Evolutionary conservation across 768 basidiomycete genomes (phyloP).

Genomic region (Tylopilus intermedius): DNA sequence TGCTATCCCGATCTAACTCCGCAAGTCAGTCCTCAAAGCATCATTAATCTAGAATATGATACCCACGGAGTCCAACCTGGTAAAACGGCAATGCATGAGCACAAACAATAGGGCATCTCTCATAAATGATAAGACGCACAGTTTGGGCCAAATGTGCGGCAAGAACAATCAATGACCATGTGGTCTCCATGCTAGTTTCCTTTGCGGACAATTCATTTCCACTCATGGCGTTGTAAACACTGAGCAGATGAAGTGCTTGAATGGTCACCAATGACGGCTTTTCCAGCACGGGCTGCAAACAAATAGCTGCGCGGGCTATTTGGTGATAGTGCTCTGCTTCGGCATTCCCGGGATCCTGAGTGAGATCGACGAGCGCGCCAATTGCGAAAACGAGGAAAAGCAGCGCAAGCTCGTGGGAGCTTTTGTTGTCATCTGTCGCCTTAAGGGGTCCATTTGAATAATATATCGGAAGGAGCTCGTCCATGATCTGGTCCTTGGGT

Average conservation of each 20-base stretch:
- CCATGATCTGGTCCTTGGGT: slow-evolving; percentile 40
- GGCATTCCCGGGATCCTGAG: slow-evolving; percentile 24
- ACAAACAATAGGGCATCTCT: not conserved
- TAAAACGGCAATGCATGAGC: slow-evolving; percentile 14
- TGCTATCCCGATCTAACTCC: slow-evolving; percentile 54
- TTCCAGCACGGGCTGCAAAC: slow-evolving; percentile 63
- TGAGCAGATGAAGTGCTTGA: slow-evolving; percentile 62
- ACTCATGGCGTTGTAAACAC: slow-evolving; percentile 67
- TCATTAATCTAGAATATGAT: slow-evolving; percentile 5
- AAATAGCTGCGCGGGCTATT: slow-evolving; percentile 59
- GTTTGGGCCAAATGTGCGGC: slow-evolving; percentile 63
- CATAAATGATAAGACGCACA: slow-evolving; percentile 35
- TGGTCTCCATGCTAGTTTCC: slow-evolving; percentile 69
- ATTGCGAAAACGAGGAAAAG: slow-evolving; percentile 50
- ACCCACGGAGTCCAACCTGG: slow-evolving; percentile 67
- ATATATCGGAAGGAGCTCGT: slow-evolving; percentile 39
- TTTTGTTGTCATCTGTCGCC: slow-evolving; percentile 36
- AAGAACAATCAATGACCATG: slow-evolving; percentile 63
- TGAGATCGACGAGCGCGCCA: slow-evolving; percentile 43
- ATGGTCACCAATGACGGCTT: slow-evolving; percentile 68
- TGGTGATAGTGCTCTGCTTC: slow-evolving; percentile 66
- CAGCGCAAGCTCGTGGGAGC: slow-evolving; percentile 46
- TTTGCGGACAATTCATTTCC: slow-evolving; percentile 50
- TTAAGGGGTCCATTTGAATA: slow-evolving; percentile 30
- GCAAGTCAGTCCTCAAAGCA: slow-evolving; percentile 8